A percentile compares a stretch with the other conserved stretches of the same genome.
Evolutionary conservation across 106 monocot genomes (phyloP).

Genomic region (Gastrodia elata): DNA sequence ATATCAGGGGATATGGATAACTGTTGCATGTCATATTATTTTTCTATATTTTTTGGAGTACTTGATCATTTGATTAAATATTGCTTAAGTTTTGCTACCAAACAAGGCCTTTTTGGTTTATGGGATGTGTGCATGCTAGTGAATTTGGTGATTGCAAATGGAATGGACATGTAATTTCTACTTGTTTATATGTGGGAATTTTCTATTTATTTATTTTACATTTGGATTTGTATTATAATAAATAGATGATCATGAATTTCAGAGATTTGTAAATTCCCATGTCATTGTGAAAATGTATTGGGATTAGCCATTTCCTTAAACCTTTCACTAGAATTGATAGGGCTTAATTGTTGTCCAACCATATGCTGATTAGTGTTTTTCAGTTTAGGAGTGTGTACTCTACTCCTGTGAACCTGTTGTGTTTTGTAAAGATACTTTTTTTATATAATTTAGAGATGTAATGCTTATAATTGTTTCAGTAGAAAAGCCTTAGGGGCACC

Average conservation of each 20-base stretch:
- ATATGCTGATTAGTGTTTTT: neutral
- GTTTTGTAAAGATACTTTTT: neutral
- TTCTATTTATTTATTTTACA: neutral
- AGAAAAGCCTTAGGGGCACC: neutral
- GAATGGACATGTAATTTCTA: neutral
- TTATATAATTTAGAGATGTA: neutral
- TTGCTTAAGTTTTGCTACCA: neutral
- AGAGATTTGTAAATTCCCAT: neutral
- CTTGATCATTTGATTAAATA: too few relatives aligned
- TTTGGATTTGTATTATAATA: neutral
- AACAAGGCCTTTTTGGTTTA: neutral
- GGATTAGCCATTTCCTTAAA: neutral
- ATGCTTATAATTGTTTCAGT: slow-evolving; percentile 1
- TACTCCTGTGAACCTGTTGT: neutral
- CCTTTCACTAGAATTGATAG: too few relatives aligned
- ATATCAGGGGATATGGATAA: too few relatives aligned
- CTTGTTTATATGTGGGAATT: neutral
- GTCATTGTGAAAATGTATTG: neutral
- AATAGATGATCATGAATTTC: neutral
- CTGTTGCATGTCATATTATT: too few relatives aligned
- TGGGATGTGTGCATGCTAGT: neutral
- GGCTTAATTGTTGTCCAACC: neutral
- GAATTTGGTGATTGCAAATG: neutral
- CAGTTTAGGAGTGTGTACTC: neutral
- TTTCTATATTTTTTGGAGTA: too few relatives aligned